phyloP scores from a whole-genome alignment of 2,329 filamentous ascomycete species.

The Shiraia sp. region DNA sequence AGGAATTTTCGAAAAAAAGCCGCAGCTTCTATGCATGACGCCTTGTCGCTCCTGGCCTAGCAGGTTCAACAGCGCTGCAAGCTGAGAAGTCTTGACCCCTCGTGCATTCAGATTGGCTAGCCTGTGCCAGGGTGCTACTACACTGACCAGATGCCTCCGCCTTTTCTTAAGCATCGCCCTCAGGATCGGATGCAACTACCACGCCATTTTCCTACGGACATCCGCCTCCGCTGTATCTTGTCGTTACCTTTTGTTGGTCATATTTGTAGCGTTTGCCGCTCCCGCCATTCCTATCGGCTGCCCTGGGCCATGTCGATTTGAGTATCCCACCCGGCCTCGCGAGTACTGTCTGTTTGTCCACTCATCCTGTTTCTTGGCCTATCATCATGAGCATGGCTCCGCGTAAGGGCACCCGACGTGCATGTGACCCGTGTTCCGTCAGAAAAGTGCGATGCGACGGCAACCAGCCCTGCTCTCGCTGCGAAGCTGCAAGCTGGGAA shows the following conservation, averaged over 20 bases:
- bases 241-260: slow-evolving; percentile 4
- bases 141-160: slow-evolving; percentile 23
- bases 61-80: slow-evolving; percentile 5
- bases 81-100: background rate
- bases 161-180: slow-evolving; percentile 32
- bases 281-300: no score
- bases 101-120: slow-evolving; percentile 12
- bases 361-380: slow-evolving; percentile 17
- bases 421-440: slow-evolving; percentile 42
- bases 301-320: slow-evolving; percentile 24
- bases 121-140: no score
- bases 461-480: slow-evolving; percentile 39
- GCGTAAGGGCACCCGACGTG: slow-evolving; percentile 41
- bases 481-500: slow-evolving; percentile 40
- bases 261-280: no score
- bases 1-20: no score
- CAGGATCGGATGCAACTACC: no score
- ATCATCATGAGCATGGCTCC: slow-evolving; percentile 31
- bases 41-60: no score
- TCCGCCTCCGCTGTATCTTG: slow-evolving; percentile 9
- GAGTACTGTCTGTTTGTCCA: slow-evolving; percentile 16
- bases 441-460: slow-evolving; percentile 42
- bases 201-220: slow-evolving; percentile 22
- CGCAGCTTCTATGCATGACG: no score
- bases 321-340: slow-evolving; percentile 18